phyloP scores from a whole-genome alignment of 352 stramenopile species.

The Phytophthora constricta region DNA sequence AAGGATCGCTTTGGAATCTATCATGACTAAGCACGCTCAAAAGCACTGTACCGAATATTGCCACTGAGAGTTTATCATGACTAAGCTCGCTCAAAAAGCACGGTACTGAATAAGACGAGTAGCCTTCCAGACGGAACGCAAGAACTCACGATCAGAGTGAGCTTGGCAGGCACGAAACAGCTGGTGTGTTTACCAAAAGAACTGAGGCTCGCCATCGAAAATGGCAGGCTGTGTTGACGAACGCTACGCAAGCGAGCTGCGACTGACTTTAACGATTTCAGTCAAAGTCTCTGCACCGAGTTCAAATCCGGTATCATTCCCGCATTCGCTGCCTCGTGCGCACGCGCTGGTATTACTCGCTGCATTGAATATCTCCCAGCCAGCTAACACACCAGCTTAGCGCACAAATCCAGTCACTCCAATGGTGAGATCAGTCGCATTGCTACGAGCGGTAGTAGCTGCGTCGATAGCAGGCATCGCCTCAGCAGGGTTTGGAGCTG shows the following conservation, averaged over 20 bases:
- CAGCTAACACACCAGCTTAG: background rate
- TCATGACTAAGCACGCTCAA: background rate
- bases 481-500: conserved; percentile 16
- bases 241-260: background rate
- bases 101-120: background rate
- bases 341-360: background rate
- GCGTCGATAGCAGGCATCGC: background rate
- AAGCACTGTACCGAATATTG: background rate
- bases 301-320: conserved; percentile 3
- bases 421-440: conserved; percentile 8
- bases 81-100: background rate
- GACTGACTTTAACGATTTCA: no score
- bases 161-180: background rate
- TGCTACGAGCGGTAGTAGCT: conserved; percentile 1
- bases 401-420: background rate
- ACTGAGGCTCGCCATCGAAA: no score
- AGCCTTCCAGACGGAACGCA: background rate
- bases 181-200: background rate
- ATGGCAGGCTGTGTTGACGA: background rate
- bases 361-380: background rate
- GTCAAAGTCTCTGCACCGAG: background rate
- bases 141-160: background rate
- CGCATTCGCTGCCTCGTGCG: background rate
- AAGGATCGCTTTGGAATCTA: background rate
- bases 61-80: background rate